Evolutionary conservation across 768 basidiomycete genomes (phyloP), one percentile per base, ranked within the genome.

Genomic region (Mycena filopes): DNA sequence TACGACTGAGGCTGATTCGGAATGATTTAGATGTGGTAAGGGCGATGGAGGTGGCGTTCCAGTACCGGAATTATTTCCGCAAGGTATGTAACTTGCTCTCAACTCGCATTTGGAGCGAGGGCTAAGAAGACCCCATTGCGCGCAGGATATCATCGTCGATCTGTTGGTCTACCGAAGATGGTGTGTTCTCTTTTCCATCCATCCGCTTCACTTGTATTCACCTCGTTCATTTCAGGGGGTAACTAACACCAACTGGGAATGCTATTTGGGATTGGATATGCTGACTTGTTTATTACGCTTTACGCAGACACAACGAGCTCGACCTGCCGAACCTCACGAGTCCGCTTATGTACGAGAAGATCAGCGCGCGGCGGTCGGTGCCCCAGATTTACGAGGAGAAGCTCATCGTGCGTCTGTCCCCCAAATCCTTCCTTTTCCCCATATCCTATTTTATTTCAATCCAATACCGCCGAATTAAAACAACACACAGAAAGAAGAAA

Each of bases 281-380:
- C 49, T 42, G 16, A 59, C 48, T 18, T 65, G 33, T n/a, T 7
- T 13, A 20, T n/a, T n/a, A 45, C 36, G 11, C 36, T 11, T 36
- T 36, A 36, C 36, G 46, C 41, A 93, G 94, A 2, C 95, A 96
- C 74, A 96, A 96, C 71, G 95, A 96, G 76, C 84, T 95, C 31
- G 93, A 96, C 72, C 85, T 95, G 55, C 94, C 94, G 0, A 87
- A 88, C 18, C 92, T 95, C 74, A 97, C 96, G 0, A 91, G 91
- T 63, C 95, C 96, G 0, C 79, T 90, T 12, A 98, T 97, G 95
- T 98, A 98, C 77, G 84, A 93, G 75, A 87, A 92, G 78, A 96
- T 97, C 71, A 85, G 88, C 8, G 84, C 88, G 0, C 82, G 95
- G 50, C 86, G 83, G 48, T 92, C 91, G 15, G 93, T 95, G 6